phyloP scores from a whole-genome alignment of 179 eudicot species.

The Amaranthus tricolor region DNA sequence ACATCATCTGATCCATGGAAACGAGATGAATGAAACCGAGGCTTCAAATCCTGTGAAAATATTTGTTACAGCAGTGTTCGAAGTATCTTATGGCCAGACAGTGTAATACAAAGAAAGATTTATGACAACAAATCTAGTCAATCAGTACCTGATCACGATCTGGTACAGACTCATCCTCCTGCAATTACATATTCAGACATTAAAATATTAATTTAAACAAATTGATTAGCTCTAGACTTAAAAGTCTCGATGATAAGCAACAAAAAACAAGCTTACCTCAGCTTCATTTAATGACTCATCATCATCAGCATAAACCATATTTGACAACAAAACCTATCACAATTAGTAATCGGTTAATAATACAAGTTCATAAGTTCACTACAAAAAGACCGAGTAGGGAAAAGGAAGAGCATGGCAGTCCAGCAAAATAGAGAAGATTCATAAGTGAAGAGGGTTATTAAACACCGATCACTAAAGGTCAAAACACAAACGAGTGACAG shows the following conservation, averaged over 20 bases:
- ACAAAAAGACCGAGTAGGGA: slow-evolving; percentile 5
- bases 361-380: not conserved
- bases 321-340: slow-evolving; percentile 87
- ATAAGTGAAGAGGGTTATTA: not conserved
- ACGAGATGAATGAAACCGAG: slow-evolving; percentile 96
- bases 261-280: slow-evolving; percentile 56
- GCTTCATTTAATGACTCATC: slow-evolving; percentile 87
- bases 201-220: slow-evolving; percentile 5
- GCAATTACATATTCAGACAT: slow-evolving; percentile 30
- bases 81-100: not conserved
- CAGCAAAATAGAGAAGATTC: not conserved
- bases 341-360: too few relatives aligned
- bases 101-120: not conserved
- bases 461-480: too few relatives aligned
- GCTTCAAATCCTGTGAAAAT: slow-evolving; percentile 78
- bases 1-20: slow-evolving; percentile 85
- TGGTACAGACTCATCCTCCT: slow-evolving; percentile 95
- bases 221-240: too few relatives aligned
- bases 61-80: slow-evolving; percentile 14
- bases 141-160: slow-evolving; percentile 82
- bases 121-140: slow-evolving; percentile 9
- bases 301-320: slow-evolving; percentile 95
- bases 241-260: not conserved
- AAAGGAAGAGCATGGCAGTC: not conserved
- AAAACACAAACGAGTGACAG: too few relatives aligned